Evolutionary conservation across 2,329 filamentous ascomycete genomes (phyloP), one percentile per base, ranked within the genome.

Genomic region (Botryotinia calthae): DNA sequence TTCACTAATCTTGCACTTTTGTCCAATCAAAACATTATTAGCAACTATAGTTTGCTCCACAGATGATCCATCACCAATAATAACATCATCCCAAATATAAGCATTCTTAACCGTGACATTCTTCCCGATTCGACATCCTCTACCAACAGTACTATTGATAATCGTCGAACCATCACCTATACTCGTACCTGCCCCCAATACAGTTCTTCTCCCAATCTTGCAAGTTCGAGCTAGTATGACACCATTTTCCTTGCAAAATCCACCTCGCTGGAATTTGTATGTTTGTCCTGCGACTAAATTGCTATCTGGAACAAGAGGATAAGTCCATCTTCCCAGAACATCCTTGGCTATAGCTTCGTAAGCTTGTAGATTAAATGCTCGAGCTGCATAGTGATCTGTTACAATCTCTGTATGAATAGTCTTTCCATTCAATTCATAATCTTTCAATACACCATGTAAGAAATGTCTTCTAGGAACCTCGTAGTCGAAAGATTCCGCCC

Each of bases 401-500:
- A 97, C 85, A 76, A 98, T 91, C 78, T 98, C 92, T 3, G 94
- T 92, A 81, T 98, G 94, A 70, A 99, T 93, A n/a, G 94, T 94
- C 84, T 98, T 97, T 73, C 95, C 95, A 81, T 98, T 98, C 72
- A 98, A 86, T 81, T 99, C 96, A 84, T 94, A 97, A 81, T 99
- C 96, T 84, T 98, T 98, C 71, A 99, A 84, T 1, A 98, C 94
- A 73, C 95, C 95, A 80, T 95, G 93, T 51, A 99, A 83, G 79
- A 97, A 98, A 79, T 97, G 94, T 78, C 91, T 91, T 71, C 95
- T 89, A 1, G 95, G 94, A 12, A 94, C 87, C 81, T 98, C 94
- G 82, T 97, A 98, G 82, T 99, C 95, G 79, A 98, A 99, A 80
- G 95, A 97, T 83, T 99, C 96, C 14, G 94, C 96, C 93, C 96